Conservation (phyloP, 225 moss, liverwort and hornwort genomes). For the Lunularia cruciata region DNA sequence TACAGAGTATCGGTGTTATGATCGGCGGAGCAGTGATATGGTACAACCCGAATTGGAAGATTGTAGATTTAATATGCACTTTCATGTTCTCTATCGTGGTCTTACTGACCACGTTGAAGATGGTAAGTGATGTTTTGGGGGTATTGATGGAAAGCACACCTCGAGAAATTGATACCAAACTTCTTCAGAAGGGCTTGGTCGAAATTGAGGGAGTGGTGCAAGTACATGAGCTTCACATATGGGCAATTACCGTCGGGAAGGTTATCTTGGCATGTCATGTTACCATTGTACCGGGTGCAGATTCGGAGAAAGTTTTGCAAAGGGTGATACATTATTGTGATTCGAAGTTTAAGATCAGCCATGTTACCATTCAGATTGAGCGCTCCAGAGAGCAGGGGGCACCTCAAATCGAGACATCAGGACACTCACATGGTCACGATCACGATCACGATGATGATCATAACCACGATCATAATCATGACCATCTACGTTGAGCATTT, state of each 20-base stretch:
- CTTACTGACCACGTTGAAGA: constrained; percentile 69
- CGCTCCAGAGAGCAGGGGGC: constrained; percentile 17
- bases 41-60: constrained; percentile 71
- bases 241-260: constrained; percentile 94
- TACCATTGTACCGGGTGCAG: constrained; percentile 61
- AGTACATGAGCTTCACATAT: constrained; percentile 95
- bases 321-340: constrained; percentile 69
- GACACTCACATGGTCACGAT: not conserved
- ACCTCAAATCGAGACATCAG: not conserved
- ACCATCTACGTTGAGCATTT: not conserved
- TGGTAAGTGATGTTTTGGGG: constrained; percentile 77
- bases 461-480: not conserved
- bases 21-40: constrained; percentile 81
- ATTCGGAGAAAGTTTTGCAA: constrained; percentile 61
- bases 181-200: constrained; percentile 67
- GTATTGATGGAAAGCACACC: constrained; percentile 99
- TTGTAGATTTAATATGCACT: constrained; percentile 81
- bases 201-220: constrained; percentile 70
- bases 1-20: constrained; percentile 96
- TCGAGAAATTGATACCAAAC: constrained; percentile 69
- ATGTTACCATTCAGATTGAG: constrained; percentile 94
- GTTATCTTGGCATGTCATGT: constrained; percentile 88
- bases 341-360: constrained; percentile 64
- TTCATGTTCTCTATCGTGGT: constrained; percentile 78
- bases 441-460: not conserved